phyloP scores from a whole-genome alignment of 1,139 yeast species.

The Candida sanyaensis region DNA sequence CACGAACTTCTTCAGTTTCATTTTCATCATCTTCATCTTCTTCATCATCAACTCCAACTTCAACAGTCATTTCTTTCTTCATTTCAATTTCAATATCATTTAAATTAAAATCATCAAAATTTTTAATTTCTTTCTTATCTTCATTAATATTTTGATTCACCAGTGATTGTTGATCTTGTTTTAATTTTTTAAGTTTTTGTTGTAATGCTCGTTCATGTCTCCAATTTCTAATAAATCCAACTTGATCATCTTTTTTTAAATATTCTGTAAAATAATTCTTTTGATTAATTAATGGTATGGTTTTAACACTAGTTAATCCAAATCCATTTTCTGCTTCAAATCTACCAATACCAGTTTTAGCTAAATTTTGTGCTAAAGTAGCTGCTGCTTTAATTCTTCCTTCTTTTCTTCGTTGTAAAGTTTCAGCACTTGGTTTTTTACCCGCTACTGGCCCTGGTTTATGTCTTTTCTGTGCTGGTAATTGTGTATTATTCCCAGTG shows the following conservation, averaged over 20 bases:
- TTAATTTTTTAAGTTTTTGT: slow-evolving; percentile 33
- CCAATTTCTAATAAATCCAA: slow-evolving; percentile 59
- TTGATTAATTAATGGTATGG: slow-evolving; percentile 80
- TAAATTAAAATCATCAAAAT: slow-evolving; percentile 42
- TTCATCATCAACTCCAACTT: slow-evolving; percentile 36
- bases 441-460: slow-evolving; percentile 25
- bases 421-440: slow-evolving; percentile 55
- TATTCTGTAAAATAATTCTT: slow-evolving; percentile 94
- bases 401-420: slow-evolving; percentile 68
- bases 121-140: slow-evolving; percentile 22
- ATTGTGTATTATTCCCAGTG: background rate
- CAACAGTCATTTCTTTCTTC: slow-evolving; percentile 27
- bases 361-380: slow-evolving; percentile 68
- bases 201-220: slow-evolving; percentile 44
- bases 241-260: slow-evolving; percentile 85
- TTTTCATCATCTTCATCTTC: slow-evolving; percentile 57
- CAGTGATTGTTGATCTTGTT: slow-evolving; percentile 18
- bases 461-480: slow-evolving; percentile 17
- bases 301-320: slow-evolving; percentile 63
- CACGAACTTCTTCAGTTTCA: slow-evolving; percentile 45
- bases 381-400: slow-evolving; percentile 79
- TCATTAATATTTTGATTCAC: slow-evolving; percentile 16
- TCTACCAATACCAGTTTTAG: slow-evolving; percentile 74
- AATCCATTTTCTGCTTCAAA: slow-evolving; percentile 67
- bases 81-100: slow-evolving; percentile 43